A percentile compares a stretch with the other conserved stretches of the same genome.
phyloP scores from a whole-genome alignment of 805 yeast species.

The Blastobotrys muscicola region DNA sequence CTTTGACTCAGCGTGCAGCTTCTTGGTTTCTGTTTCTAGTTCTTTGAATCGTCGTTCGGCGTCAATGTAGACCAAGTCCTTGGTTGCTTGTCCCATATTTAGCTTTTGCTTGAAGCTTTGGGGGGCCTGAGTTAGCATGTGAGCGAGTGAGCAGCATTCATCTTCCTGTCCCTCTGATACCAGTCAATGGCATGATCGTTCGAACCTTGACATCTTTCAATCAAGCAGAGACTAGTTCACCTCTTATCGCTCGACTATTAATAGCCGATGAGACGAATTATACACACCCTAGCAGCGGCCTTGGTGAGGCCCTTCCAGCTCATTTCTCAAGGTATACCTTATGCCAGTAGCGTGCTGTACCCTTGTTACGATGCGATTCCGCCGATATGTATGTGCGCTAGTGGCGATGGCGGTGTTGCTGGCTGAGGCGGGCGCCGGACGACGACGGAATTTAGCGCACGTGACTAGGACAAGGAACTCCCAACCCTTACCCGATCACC shows the following conservation, averaged over 20 bases:
- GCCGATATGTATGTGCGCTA: too few relatives aligned
- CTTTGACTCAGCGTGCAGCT: constrained; percentile 79
- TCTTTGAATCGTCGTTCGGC: constrained; percentile 96
- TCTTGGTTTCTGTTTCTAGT: constrained; percentile 80
- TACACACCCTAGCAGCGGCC: constrained; percentile 50
- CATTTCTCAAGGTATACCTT: constrained; percentile 34
- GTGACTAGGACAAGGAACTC: not conserved
- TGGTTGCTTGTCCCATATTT: constrained; percentile 57
- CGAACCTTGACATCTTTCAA: not conserved
- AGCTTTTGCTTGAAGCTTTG: constrained; percentile 83
- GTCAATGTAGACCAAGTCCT: constrained; percentile 83
- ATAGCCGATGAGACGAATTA: not conserved
- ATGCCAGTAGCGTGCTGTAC: too few relatives aligned
- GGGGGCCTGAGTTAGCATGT: constrained; percentile 47
- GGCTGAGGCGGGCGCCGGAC: too few relatives aligned
- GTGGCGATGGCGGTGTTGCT: too few relatives aligned
- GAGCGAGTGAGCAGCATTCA: not conserved
- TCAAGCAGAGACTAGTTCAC: too few relatives aligned
- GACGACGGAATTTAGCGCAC: not conserved
- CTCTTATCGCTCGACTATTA: not conserved
- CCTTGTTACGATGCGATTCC: not conserved
- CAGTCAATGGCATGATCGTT: too few relatives aligned
- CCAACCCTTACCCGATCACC: not conserved
- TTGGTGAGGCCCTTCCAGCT: constrained; percentile 83
- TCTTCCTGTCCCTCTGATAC: not conserved